Evolutionary conservation across 306 rosid genomes (phyloP).

Genomic region (Medicago ruthenica): DNA sequence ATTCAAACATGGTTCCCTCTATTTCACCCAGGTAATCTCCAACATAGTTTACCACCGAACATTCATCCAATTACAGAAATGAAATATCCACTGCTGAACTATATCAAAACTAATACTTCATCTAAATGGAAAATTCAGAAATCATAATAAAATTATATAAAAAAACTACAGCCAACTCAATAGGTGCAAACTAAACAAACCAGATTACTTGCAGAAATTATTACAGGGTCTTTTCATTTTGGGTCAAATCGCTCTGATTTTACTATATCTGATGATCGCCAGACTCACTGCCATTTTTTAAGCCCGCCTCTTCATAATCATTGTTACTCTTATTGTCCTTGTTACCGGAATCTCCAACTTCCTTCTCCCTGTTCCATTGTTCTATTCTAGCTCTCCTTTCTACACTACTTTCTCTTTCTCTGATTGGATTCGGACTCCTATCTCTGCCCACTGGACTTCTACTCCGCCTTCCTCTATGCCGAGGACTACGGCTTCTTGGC

Average conservation of each 20-base stretch:
- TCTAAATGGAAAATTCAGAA: slow-evolving; percentile 40
- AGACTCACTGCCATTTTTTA: slow-evolving; percentile 56
- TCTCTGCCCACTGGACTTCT: slow-evolving; percentile 84
- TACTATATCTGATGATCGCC: slow-evolving; percentile 55
- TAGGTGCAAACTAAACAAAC: slow-evolving; percentile 47
- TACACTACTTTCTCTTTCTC: slow-evolving; percentile 94
- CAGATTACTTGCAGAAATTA: slow-evolving; percentile 47
- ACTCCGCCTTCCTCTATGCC: slow-evolving; percentile 71
- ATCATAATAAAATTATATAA: slow-evolving; percentile 19
- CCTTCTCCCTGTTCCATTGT: slow-evolving; percentile 94
- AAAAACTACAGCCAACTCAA: slow-evolving; percentile 37
- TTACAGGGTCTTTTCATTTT: slow-evolving; percentile 24
- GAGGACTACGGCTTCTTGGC: slow-evolving; percentile 97
- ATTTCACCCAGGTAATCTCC: neutral
- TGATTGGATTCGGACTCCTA: slow-evolving; percentile 58
- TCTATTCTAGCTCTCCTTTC: slow-evolving; percentile 98
- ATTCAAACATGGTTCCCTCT: neutral
- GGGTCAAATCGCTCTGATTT: slow-evolving; percentile 41
- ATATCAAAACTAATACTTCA: slow-evolving; percentile 37
- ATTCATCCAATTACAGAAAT: slow-evolving; percentile 19
- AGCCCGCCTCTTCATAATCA: slow-evolving; percentile 53
- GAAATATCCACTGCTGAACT: slow-evolving; percentile 25
- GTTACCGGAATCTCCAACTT: slow-evolving; percentile 56
- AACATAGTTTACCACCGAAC: neutral
- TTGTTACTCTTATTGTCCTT: slow-evolving; percentile 44